A percentile compares a stretch with the other conserved stretches of the same genome.
Conservation (phyloP, 306 rosid genomes). For the Begonia fuchsioides region DNA sequence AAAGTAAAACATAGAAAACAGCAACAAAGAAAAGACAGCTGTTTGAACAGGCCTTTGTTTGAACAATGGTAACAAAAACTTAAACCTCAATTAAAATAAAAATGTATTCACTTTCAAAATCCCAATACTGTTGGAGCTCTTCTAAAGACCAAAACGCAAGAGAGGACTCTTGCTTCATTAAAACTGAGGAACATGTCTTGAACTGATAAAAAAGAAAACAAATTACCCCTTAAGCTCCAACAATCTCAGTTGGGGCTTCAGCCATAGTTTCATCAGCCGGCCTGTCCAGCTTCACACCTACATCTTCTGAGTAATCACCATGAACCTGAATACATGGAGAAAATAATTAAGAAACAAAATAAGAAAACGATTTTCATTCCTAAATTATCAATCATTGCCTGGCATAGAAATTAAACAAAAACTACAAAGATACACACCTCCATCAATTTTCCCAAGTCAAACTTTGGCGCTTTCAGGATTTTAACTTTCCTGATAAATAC, state of each 20-base stretch:
- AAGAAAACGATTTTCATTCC: too few relatives aligned
- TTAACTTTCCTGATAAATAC: constrained; percentile 80
- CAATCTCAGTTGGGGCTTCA: neutral
- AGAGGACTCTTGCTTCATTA: neutral
- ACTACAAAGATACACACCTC: constrained; percentile 31
- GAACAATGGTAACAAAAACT: too few relatives aligned
- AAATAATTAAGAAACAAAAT: neutral
- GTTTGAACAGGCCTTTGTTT: too few relatives aligned
- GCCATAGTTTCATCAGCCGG: neutral
- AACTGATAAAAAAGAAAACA: neutral
- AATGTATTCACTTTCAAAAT: neutral
- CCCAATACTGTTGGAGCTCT: neutral
- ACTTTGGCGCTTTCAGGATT: constrained; percentile 87
- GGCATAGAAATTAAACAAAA: too few relatives aligned
- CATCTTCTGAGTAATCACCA: neutral
- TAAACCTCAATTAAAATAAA: neutral
- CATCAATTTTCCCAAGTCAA: constrained; percentile 87
- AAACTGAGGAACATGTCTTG: neutral
- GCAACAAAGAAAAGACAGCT: too few relatives aligned
- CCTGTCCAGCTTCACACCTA: neutral
- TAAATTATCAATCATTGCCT: too few relatives aligned
- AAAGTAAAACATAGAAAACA: too few relatives aligned
- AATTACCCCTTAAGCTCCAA: neutral
- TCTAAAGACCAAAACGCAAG: neutral
- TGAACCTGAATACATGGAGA: neutral